Evolutionary conservation across 2,329 filamentous ascomycete species (phyloP).

Genomic region (Aspergillus pseudoviridinutans): DNA sequence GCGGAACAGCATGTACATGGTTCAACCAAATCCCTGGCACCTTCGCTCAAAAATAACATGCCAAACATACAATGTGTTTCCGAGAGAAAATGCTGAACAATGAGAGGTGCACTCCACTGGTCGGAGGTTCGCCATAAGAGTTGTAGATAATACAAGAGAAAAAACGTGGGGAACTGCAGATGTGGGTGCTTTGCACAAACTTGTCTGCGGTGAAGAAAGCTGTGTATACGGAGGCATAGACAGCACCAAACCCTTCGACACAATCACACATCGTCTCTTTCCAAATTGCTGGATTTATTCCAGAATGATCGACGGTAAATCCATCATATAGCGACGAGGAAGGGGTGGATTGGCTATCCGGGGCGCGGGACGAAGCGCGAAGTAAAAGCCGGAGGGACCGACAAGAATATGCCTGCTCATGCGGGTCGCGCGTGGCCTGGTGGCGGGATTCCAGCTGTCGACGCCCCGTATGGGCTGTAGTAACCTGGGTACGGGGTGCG

Average conservation of each 20-base stretch:
- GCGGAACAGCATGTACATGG: background rate
- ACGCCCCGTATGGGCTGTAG: conserved; percentile 18
- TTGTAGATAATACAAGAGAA: background rate
- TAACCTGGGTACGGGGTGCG: conserved; percentile 23
- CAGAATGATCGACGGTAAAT: background rate
- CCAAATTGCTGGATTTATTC: background rate
- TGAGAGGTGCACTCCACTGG: background rate
- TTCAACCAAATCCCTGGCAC: background rate
- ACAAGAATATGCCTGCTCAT: conserved; percentile 2
- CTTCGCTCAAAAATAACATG: background rate
- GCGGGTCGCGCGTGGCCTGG: conserved; percentile 18
- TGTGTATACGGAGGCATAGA: background rate
- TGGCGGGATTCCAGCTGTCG: conserved; percentile 11
- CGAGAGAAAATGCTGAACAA: background rate
- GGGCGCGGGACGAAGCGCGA: background rate
- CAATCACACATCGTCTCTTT: background rate
- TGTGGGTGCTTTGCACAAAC: too few relatives aligned
- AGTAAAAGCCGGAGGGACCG: conserved; percentile 1
- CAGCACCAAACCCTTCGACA: background rate
- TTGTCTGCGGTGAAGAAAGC: too few relatives aligned
- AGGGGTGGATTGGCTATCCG: background rate
- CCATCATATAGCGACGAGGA: background rate
- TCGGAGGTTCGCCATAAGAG: background rate
- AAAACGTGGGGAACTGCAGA: background rate
- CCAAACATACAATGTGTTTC: background rate